Evolutionary conservation across 805 yeast species (phyloP).

Genomic region (Wickerhamiella kurtzmanii): DNA sequence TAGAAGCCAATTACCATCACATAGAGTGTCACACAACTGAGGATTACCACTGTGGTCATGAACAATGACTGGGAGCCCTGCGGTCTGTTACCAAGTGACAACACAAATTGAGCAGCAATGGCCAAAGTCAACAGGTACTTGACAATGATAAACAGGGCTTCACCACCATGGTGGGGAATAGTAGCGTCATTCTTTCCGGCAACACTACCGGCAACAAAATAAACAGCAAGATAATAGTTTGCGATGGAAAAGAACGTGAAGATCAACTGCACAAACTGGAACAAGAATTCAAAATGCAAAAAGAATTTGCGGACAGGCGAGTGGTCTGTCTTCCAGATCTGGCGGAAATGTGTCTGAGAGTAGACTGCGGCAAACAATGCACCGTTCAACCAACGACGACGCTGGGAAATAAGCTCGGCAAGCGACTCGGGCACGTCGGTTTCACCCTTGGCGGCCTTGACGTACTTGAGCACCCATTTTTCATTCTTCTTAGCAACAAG

Average conservation of each 20-base stretch:
- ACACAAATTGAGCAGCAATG: conserved; percentile 74
- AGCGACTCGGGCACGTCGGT: conserved; percentile 93
- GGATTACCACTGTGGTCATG: conserved; percentile 52
- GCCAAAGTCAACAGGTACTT: conserved; percentile 74
- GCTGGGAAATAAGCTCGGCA: conserved; percentile 88
- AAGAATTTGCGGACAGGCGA: conserved; percentile 64
- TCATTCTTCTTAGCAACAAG: conserved; percentile 72
- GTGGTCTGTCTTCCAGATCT: conserved; percentile 83
- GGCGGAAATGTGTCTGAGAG: conserved; percentile 70
- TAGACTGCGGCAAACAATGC: conserved; percentile 93
- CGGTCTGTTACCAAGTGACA: conserved; percentile 94
- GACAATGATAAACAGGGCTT: conserved; percentile 69
- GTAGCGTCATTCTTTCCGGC: conserved; percentile 31
- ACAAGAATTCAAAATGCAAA: conserved; percentile 76
- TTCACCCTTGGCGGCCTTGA: conserved; percentile 85
- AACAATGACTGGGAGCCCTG: conserved; percentile 84
- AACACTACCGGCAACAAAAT: conserved; percentile 82
- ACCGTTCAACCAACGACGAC: conserved; percentile 98
- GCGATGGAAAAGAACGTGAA: conserved; percentile 90
- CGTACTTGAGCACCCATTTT: conserved; percentile 84
- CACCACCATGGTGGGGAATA: conserved; percentile 53
- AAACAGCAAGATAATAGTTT: conserved; percentile 83
- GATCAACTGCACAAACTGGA: conserved; percentile 64
- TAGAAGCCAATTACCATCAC: conserved; percentile 72
- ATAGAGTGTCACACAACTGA: conserved; percentile 69